Conservation (phyloP, 2,329 filamentous ascomycete genomes). For the Emergomyces orientalis region DNA sequence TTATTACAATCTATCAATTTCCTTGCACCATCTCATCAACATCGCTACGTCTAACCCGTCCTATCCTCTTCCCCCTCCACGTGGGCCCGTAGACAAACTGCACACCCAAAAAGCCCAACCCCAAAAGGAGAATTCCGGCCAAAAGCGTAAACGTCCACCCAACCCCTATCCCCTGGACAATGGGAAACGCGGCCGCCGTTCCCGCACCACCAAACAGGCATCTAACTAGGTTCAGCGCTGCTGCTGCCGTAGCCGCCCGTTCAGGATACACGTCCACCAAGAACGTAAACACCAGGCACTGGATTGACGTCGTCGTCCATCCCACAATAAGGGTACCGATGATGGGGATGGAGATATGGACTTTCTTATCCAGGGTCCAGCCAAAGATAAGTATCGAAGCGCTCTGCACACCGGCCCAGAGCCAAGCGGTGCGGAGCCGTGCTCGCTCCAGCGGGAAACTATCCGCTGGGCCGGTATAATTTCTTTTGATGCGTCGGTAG, state of each 20-base stretch:
- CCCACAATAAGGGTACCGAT: conserved; percentile 45
- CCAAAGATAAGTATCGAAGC: conserved; percentile 43
- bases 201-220: conserved; percentile 46
- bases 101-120: background rate
- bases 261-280: conserved; percentile 46
- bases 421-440: conserved; percentile 41
- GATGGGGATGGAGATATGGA: conserved; percentile 44
- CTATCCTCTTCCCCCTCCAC: conserved; percentile 6
- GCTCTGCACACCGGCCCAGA: conserved; percentile 40
- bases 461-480: conserved; percentile 15
- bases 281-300: conserved; percentile 42
- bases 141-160: conserved; percentile 43
- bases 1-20: background rate
- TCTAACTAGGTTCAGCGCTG: conserved; percentile 45
- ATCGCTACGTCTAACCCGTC: no score
- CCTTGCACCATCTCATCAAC: background rate
- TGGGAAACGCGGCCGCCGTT: conserved; percentile 42
- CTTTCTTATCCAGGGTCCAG: conserved; percentile 42
- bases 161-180: conserved; percentile 40
- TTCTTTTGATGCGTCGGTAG: conserved; percentile 38
- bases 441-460: conserved; percentile 44
- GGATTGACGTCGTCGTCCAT: conserved; percentile 43
- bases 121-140: conserved; percentile 30
- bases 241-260: conserved; percentile 43
- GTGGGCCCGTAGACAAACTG: conserved; percentile 6